Conservation (phyloP, 129 eudicot genomes). For the Artemisia tridentata region DNA sequence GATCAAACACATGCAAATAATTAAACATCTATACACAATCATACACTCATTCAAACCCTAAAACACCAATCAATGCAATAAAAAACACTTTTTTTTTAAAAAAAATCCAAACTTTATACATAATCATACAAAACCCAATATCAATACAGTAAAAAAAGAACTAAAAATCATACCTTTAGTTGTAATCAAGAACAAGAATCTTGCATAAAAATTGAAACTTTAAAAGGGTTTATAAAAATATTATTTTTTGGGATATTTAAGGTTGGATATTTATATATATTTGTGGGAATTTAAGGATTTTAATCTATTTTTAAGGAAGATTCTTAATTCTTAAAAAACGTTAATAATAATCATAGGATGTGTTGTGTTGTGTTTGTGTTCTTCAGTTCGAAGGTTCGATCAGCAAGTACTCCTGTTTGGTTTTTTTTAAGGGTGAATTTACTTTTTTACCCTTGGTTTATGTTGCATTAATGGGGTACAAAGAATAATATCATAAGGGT, state of each 20-base stretch:
- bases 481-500: neutral
- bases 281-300: neutral
- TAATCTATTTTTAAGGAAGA: neutral
- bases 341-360: neutral
- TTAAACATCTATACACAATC: neutral
- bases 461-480: neutral
- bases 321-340: neutral
- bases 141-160: neutral
- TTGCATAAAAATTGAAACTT: neutral
- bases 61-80: conserved; percentile 19
- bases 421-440: neutral
- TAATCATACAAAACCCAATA: neutral
- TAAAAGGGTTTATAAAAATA: neutral
- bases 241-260: neutral
- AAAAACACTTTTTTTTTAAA: neutral
- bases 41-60: conserved; percentile 25
- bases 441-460: neutral
- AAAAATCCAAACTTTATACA: neutral
- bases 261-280: neutral
- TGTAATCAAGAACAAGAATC: neutral
- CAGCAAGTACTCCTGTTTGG: no score
- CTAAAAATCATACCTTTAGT: neutral
- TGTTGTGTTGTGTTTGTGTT: neutral
- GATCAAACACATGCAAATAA: conserved; percentile 26
- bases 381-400: conserved; percentile 5